These are phyloP conservation scores for Fusarium sp. DNA, from an alignment of 2,329 filamentous ascomycete species.

Conservation along the genomic window DNA sequence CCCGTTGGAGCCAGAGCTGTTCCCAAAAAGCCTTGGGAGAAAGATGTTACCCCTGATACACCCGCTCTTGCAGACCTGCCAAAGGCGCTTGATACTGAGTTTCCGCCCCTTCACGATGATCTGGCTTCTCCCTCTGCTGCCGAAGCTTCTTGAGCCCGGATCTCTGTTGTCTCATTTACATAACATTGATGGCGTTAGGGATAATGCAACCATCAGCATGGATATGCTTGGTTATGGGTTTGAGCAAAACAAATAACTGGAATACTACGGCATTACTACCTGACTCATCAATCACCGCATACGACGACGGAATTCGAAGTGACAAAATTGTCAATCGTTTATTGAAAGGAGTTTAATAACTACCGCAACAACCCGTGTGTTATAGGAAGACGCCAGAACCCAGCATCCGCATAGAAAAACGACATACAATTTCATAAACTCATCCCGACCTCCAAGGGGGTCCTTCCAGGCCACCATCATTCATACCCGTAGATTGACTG, in stretches of 20 bases:
- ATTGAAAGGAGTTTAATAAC: constrained; percentile 42
- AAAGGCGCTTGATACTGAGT: constrained; percentile 52
- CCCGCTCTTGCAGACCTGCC: constrained; percentile 37
- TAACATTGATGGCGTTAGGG: constrained; percentile 29
- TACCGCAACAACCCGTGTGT: constrained; percentile 33
- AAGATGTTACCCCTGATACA: constrained; percentile 52
- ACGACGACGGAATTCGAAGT: background rate
- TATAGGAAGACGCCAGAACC: constrained; percentile 32
- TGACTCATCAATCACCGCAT: background rate
- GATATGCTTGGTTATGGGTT: background rate
- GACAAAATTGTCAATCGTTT: constrained; percentile 41
- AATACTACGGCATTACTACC: background rate
- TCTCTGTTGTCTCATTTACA: constrained; percentile 5
- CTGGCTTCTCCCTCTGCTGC: background rate
- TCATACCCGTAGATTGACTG: constrained; percentile 40
- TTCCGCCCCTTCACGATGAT: constrained; percentile 50
- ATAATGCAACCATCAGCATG: background rate
- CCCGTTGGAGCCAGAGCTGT: constrained; percentile 62
- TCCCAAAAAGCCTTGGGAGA: constrained; percentile 83
- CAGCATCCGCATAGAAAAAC: constrained; percentile 39
- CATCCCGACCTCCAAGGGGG: constrained; percentile 24
- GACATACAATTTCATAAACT: constrained; percentile 45
- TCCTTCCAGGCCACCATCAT: constrained; percentile 37
- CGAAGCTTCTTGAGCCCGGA: constrained; percentile 1
- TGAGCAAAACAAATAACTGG: background rate